Conservation (phyloP, 2,329 filamentous ascomycete species). For the Paecilomyces formosus region DNA sequence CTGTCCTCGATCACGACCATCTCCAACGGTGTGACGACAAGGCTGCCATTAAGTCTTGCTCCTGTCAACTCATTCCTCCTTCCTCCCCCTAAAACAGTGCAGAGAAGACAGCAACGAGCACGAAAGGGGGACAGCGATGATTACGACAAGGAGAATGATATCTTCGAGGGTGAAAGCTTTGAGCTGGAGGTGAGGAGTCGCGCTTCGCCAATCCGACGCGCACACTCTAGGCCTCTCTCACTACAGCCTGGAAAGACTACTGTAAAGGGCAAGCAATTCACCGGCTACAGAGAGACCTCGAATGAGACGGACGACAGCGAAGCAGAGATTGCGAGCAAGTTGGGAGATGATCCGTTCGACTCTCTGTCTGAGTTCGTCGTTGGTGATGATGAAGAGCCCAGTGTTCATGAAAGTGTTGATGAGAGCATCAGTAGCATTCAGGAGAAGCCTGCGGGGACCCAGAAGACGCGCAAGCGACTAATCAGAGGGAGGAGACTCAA, state of each 20-base stretch:
- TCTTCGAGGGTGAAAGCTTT: constrained; percentile 14
- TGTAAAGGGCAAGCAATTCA: constrained; percentile 2
- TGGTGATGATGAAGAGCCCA: constrained; percentile 31
- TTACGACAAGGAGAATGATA: constrained; percentile 29
- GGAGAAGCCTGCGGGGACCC: constrained; percentile 11
- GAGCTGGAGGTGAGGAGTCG: neutral
- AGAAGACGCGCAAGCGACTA: constrained; percentile 22
- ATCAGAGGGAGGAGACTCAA: constrained; percentile 26
- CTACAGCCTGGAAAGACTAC: constrained; percentile 4
- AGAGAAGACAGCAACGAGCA: constrained; percentile 13
- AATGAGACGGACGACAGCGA: constrained; percentile 16
- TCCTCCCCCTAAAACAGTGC: constrained; percentile 12
- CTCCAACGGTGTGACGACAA: constrained; percentile 14
- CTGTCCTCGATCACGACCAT: constrained; percentile 4
- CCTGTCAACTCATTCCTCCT: constrained; percentile 28
- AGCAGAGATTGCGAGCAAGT: constrained; percentile 11
- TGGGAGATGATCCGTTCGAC: constrained; percentile 23
- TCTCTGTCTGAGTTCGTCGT: constrained; percentile 36
- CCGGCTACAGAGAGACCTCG: constrained; percentile 4
- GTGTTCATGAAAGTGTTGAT: constrained; percentile 13
- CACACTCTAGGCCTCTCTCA: constrained; percentile 1
- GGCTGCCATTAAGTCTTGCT: constrained; percentile 20
- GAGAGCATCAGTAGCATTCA: constrained; percentile 19
- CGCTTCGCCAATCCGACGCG: neutral
- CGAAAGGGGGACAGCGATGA: constrained; percentile 22